These are phyloP conservation scores for Wallacemonas collosoma DNA, from an alignment of 208 protist species.

Conservation along the genomic window DNA sequence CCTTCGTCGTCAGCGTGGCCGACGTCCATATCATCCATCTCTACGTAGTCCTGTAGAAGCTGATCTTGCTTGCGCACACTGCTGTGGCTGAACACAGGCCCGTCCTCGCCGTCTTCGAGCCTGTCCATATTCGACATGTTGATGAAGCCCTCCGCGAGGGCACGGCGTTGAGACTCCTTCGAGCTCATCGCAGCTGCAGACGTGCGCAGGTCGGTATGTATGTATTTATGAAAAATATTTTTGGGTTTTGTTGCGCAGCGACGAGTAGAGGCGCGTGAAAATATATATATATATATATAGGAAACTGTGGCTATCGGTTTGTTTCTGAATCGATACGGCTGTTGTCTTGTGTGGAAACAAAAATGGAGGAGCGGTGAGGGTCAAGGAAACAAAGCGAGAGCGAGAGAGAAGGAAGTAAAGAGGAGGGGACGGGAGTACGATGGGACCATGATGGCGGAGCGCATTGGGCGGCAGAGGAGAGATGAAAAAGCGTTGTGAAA, in stretches of 20 bases:
- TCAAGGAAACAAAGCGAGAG: too few species aligned
- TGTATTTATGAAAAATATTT: background rate
- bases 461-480: too few species aligned
- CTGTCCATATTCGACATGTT: conserved; percentile 36
- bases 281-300: background rate
- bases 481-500: too few species aligned
- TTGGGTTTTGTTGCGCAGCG: background rate
- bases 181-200: background rate
- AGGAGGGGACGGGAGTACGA: too few species aligned
- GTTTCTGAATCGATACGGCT: too few species aligned
- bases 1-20: conserved; percentile 15
- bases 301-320: background rate
- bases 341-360: background rate
- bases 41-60: conserved; percentile 32
- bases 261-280: background rate
- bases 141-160: conserved; percentile 42
- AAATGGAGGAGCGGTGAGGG: background rate
- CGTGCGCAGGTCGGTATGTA: too few species aligned
- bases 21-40: conserved; percentile 36
- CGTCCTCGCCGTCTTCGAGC: conserved; percentile 21
- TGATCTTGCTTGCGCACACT: background rate
- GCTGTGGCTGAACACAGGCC: conserved; percentile 10
- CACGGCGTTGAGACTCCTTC: conserved; percentile 29
- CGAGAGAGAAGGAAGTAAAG: too few species aligned
- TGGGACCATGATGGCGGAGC: too few species aligned